Percentiles rank a stretch among this genome's conserved stretches.
Evolutionary conservation across 176 grass and related monocot species (phyloP).

Genomic region (Aegilops tauschii): DNA sequence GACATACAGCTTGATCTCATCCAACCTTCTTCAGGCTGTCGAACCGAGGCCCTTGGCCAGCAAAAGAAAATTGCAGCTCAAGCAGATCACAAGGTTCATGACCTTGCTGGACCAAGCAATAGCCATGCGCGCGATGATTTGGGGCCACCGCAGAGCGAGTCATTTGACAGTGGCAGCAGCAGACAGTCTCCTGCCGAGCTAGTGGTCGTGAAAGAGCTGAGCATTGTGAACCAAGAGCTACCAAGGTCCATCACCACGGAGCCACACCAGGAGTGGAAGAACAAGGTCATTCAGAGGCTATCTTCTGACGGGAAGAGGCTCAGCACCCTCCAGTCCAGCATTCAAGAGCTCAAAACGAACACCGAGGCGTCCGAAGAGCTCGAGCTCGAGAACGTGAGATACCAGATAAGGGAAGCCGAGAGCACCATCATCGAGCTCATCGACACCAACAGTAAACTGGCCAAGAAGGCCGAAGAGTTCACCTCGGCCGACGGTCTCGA

Average conservation of each 20-base stretch:
- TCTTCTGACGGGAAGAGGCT: slow-evolving; percentile 76
- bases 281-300: slow-evolving; percentile 61
- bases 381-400: slow-evolving; percentile 52
- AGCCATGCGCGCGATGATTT: slow-evolving; percentile 40
- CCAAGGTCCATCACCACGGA: slow-evolving; percentile 31
- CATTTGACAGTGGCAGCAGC: slow-evolving; percentile 46
- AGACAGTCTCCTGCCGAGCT: slow-evolving; percentile 38
- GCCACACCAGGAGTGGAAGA: slow-evolving; percentile 64
- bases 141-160: slow-evolving; percentile 41
- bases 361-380: slow-evolving; percentile 56
- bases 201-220: slow-evolving; percentile 72
- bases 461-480: slow-evolving; percentile 73
- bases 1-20: slow-evolving; percentile 81
- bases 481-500: slow-evolving; percentile 27
- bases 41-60: slow-evolving; percentile 20
- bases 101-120: slow-evolving; percentile 42
- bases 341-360: slow-evolving; percentile 68
- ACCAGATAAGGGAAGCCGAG: slow-evolving; percentile 76
- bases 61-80: slow-evolving; percentile 42
- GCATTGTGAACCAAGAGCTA: slow-evolving; percentile 72
- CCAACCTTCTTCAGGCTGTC: slow-evolving; percentile 52
- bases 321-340: slow-evolving; percentile 54
- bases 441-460: slow-evolving; percentile 74
- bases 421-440: slow-evolving; percentile 66
- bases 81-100: slow-evolving; percentile 41